Base-by-base conservation (phyloP, 1,139 yeast genomes). In the Candida freyschussii region DNA sequence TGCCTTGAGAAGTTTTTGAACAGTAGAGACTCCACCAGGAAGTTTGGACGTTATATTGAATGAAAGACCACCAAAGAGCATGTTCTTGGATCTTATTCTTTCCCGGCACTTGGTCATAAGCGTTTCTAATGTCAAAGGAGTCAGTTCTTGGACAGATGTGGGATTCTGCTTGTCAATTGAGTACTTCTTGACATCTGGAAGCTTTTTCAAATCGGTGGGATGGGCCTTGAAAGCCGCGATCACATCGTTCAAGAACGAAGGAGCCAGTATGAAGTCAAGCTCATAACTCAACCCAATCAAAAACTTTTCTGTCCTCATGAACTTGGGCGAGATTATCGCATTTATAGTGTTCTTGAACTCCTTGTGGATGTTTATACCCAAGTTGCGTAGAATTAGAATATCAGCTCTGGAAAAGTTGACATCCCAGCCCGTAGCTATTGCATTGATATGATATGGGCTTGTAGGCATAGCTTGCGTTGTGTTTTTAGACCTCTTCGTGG, bases 231-330 rank as follows among this genome's bases (percentile, higher is more conserved):
- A 56, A 58, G 26, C 50, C 56, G 33, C 40, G 17, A 74, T 44
- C 0, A 74, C 61, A 27, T 69, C 74, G 4, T 44, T 40, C 3
- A 62, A 24, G 32, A 62, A 63, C 7, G 47, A 36, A 1, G 67
- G 63, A 3, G 47, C 40, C 8, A 63, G 31, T 3, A 57, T 55
- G 34, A 55, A 44, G 19, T 50, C 52, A 27, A 61, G 34, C 1
- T 57, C 56, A 29, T 54, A 52, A 33, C 62, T 52, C 7, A 63
- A 44, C 6, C 60, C 56, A 13, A 47, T 51, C 21, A 91, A 65
- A 51, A 89, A 89, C 57, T 91, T 91, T 39, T 83, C 95, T 0
- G 97, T 91, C 44, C 97, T 69, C 47, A 82, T 57, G 10, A 81
- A 68, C 41, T 77, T 75, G 2, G 96, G 95, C 0, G 96, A 91